A percentile compares a stretch with the other conserved stretches of the same genome.
These are phyloP conservation scores for Stentor coeruleus DNA, from an alignment of 73 alveolate genomes.

Conservation along the genomic window DNA sequence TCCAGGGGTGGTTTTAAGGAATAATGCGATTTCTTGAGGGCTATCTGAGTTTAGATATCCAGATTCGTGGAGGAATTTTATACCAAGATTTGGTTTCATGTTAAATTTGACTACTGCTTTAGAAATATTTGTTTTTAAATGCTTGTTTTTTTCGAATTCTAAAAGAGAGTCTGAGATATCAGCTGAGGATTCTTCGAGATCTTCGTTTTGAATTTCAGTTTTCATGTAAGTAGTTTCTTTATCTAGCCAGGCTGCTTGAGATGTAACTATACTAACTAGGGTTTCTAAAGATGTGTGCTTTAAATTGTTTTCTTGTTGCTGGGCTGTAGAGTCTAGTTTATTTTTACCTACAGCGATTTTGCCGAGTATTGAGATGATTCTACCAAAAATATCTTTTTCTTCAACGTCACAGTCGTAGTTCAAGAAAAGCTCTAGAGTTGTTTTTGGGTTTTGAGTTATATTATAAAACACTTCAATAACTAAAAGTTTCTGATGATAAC, in stretches of 20 bases:
- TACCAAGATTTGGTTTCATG: conserved; percentile 77
- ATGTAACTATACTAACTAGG: conserved; percentile 34
- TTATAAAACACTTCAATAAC: conserved; percentile 69
- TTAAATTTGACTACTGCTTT: conserved; percentile 84
- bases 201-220: not conserved
- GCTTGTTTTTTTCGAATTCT: conserved; percentile 33
- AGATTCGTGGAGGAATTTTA: conserved; percentile 56
- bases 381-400: conserved; percentile 67
- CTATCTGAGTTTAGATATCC: conserved; percentile 50
- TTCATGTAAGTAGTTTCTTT: conserved; percentile 7
- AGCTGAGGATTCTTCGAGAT: not conserved
- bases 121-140: conserved; percentile 48
- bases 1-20: conserved; percentile 68
- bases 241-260: conserved; percentile 23
- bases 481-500: conserved; percentile 61
- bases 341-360: conserved; percentile 74
- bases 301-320: conserved; percentile 49
- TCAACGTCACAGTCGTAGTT: conserved; percentile 91
- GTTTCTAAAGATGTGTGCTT: conserved; percentile 55
- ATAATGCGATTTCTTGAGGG: conserved; percentile 55
- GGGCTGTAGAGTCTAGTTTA: conserved; percentile 46
- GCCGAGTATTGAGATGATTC: conserved; percentile 67
- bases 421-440: conserved; percentile 76
- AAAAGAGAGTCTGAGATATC: not conserved
- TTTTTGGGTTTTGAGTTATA: conserved; percentile 58